Base-by-base conservation (phyloP, 495 filamentous ascomycete species). In the Tuber calosporum region DNA sequence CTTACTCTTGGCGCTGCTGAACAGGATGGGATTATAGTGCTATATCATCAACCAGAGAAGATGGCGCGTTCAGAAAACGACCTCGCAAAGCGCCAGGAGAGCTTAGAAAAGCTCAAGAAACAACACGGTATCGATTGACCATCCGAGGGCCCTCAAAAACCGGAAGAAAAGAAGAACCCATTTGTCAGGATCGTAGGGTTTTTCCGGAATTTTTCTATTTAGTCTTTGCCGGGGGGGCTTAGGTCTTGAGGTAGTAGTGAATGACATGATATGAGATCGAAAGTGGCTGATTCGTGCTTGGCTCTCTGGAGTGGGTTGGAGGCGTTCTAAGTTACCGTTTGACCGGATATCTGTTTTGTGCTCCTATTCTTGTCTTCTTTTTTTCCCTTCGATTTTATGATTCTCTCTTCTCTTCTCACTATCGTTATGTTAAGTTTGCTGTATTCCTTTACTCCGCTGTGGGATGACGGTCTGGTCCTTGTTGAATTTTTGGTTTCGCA, bases 31-130 rank as follows among this genome's bases (percentile, higher is more conserved):
- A 62, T 39, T 37, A 48, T 81, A 97, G 95, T 98, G 72, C 86
- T 99, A 83, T 98, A 97, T 83, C 95, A 99, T 83, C 95, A 99
- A 86, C 94, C 94, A 79, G 96, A 98, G 82, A 97, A 98, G 88
- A 97, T 96, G 90, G 85, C 87, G 77, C 90, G 89, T 83, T 90
- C 94, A 84, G 94, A 94, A 89, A 92, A 95, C 83, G 93, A 98
- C 84, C 87, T 99, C 73, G 92, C 93, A 75, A 90, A 93, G 82
- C 91, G 95, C 84, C 92, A 97, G 85, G 91, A 96, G 82, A 96
- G 94, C 86, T 87, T 99, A 90, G 95, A 97, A 89, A 92, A 92
- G 86, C 88, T 97, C 85, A 99, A 99, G 86, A 89, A 90, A 82
- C 92, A 98, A 83, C 93, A 99, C 84, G 94, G 93, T 81, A 99